A percentile compares a stretch with the other conserved stretches of the same genome.
Evolutionary conservation across 2,329 filamentous ascomycete species (phyloP).

Genomic region (Diaporthe aspalathi): DNA sequence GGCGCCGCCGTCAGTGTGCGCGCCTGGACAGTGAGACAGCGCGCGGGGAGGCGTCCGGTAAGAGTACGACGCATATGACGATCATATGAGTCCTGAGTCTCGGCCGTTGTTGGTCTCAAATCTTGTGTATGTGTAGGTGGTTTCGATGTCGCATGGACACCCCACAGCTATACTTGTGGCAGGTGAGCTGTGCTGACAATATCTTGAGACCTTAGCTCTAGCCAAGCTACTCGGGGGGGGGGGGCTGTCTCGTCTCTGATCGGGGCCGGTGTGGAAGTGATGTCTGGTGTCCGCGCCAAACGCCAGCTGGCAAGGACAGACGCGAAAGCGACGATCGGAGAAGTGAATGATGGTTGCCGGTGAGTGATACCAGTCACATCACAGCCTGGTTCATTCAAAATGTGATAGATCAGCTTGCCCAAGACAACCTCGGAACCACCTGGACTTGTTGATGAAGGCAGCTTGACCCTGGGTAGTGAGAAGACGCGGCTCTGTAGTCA

Average conservation of each 20-base stretch:
- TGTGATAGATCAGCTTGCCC: background rate
- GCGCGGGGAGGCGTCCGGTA: background rate
- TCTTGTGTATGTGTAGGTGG: slow-evolving; percentile 6
- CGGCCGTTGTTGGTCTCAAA: slow-evolving; percentile 28
- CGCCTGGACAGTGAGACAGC: background rate
- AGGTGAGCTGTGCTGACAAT: slow-evolving; percentile 7
- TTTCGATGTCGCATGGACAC: slow-evolving; percentile 14
- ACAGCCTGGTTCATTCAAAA: no score
- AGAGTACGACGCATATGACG: background rate
- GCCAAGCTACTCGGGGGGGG: background rate
- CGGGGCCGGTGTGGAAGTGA: background rate
- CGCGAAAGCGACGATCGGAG: background rate
- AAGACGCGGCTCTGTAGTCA: background rate
- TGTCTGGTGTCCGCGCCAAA: background rate
- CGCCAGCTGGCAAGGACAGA: background rate
- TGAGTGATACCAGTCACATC: no score
- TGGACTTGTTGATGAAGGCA: background rate
- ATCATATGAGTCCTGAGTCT: slow-evolving; percentile 21
- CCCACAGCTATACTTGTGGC: background rate
- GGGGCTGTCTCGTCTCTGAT: background rate
- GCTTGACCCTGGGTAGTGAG: background rate
- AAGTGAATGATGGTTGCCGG: background rate
- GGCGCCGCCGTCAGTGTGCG: background rate
- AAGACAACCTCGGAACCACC: background rate
- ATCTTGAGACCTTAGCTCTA: background rate